Evolutionary conservation across 164 flowering plant species (phyloP), one percentile per base, ranked within the genome.

Genomic region (Tinospora cordifolia): DNA sequence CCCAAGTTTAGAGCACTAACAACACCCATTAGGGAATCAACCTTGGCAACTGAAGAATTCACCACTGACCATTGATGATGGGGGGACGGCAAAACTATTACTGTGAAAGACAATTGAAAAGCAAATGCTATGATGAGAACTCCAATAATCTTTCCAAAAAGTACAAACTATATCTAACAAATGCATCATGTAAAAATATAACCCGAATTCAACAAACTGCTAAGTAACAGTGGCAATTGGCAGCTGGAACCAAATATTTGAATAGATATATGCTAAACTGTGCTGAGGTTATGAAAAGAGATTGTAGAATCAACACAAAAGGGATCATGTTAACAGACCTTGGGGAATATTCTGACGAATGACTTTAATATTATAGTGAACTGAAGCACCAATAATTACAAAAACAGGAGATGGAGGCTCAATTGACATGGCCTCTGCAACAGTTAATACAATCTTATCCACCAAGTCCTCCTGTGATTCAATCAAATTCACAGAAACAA

Each of bases 361-460:
- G 69, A 90, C 85, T 80, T 83, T 89, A 22, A 94, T 89, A 73
- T 24, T 79, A 65, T 89, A 94, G 5, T 68, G 89, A 57, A 92
- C 72, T 65, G 69, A 69, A 75, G 98, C 93, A 62, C 93, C 96
- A 77, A 84, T 72, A 9, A 92, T 87, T 64, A 92, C 87, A 77
- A 81, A 81, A 78, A 94, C 87, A 57, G 98, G 98, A 26, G 98
- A 92, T 11, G 95, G 92, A 47, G 98, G 98, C 57, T 89, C 89
- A 47, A 94, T 78, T n/a, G 95, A 86, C 91, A 94, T 92, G 30
- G 96, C 96, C 84, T 94, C 98, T 36, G 91, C 98, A 25, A 94
- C 97, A 67, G 96, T 94, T 75, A 91, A 71, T 67, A 82, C 81
- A 81, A 94, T 90, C 75, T 79, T 80, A 75, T 90, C 98, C 47